Evolutionary conservation across 164 flowering plant species (phyloP).

Genomic region (Akebia trifoliata): DNA sequence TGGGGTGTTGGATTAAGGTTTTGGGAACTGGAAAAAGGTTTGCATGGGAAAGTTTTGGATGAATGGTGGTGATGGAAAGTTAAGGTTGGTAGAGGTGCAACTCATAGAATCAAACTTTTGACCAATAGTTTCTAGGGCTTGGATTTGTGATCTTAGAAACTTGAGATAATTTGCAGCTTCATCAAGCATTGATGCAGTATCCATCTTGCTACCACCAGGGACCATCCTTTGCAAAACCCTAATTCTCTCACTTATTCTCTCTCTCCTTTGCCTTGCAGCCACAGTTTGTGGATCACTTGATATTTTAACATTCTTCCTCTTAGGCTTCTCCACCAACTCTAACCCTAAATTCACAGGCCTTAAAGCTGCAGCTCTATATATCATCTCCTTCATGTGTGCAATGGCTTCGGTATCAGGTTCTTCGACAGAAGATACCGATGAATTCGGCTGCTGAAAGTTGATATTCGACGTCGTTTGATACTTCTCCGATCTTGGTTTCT

Average conservation of each 20-base stretch:
- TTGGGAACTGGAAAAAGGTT: slow-evolving; percentile 32
- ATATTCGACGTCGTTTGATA: slow-evolving; percentile 49
- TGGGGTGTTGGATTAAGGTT: slow-evolving; percentile 21
- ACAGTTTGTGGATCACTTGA: slow-evolving; percentile 94
- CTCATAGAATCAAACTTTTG: slow-evolving; percentile 31
- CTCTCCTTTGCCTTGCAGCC: slow-evolving; percentile 93
- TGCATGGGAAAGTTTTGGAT: slow-evolving; percentile 52
- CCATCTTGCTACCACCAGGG: slow-evolving; percentile 97
- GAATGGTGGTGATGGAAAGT: slow-evolving; percentile 31
- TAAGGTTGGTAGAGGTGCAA: slow-evolving; percentile 21
- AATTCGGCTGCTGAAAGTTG: slow-evolving; percentile 55
- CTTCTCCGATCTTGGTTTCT: slow-evolving; percentile 46
- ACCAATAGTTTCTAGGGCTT: slow-evolving; percentile 58
- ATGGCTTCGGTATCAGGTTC: slow-evolving; percentile 81
- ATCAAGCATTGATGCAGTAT: slow-evolving; percentile 98
- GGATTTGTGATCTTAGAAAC: slow-evolving; percentile 80
- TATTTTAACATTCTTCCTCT: slow-evolving; percentile 82
- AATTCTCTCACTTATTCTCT: slow-evolving; percentile 86
- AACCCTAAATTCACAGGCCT: slow-evolving; percentile 71
- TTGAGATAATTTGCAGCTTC: slow-evolving; percentile 96
- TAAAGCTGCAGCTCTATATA: slow-evolving; percentile 80
- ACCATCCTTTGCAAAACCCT: slow-evolving; percentile 83
- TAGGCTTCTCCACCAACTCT: slow-evolving; percentile 73
- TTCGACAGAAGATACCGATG: slow-evolving; percentile 24
- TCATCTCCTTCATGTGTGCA: slow-evolving; percentile 92